Evolutionary conservation across 768 basidiomycete species (phyloP).

Genomic region (Rhizopogon sp.): DNA sequence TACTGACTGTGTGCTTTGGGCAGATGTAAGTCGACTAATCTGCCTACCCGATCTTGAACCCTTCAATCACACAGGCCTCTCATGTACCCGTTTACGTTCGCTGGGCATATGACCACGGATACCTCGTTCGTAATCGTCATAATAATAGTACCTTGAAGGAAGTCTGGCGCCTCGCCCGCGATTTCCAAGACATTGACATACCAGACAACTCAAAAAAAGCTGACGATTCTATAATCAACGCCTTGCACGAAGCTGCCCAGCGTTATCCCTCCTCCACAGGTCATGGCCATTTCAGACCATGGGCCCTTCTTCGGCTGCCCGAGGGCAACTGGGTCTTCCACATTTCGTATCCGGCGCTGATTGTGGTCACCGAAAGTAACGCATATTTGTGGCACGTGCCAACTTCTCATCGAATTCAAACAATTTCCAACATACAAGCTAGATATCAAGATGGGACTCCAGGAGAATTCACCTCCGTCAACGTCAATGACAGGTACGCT

Average conservation of each 20-base stretch:
- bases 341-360: conserved; percentile 61
- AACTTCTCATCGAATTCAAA: conserved; percentile 42
- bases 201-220: conserved; percentile 25
- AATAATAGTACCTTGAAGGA: conserved; percentile 47
- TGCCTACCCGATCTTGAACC: background rate
- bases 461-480: conserved; percentile 54
- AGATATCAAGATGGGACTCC: conserved; percentile 1
- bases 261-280: conserved; percentile 6
- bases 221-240: conserved; percentile 21
- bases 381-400: conserved; percentile 64
- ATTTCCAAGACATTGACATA: conserved; percentile 21
- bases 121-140: conserved; percentile 60
- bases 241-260: conserved; percentile 16
- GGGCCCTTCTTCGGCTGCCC: conserved; percentile 51
- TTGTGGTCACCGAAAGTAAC: conserved; percentile 38
- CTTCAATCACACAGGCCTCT: background rate
- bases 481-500: conserved; percentile 51
- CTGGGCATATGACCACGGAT: conserved; percentile 70
- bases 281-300: conserved; percentile 55
- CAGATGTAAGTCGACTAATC: conserved; percentile 9
- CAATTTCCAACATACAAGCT: conserved; percentile 36
- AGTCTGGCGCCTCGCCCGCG: conserved; percentile 55
- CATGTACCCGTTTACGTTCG: conserved; percentile 43
- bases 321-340: conserved; percentile 49
- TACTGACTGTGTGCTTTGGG: conserved; percentile 51